These are phyloP conservation scores for Lentinula sp. DNA, from an alignment of 768 basidiomycete genomes.

Conservation along the genomic window DNA sequence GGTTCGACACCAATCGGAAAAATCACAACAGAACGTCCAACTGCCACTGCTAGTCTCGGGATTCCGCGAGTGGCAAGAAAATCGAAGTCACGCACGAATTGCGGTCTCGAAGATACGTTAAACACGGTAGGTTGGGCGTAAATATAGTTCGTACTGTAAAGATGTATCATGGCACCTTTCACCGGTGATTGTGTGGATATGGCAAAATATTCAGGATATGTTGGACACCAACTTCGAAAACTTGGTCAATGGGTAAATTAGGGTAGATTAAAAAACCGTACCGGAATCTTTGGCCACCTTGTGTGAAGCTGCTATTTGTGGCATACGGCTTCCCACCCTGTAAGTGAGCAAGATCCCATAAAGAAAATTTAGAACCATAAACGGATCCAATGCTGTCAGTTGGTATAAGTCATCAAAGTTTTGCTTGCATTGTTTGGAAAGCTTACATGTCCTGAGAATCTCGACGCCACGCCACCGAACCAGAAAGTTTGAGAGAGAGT, in stretches of 20 bases:
- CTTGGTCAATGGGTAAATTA: slow-evolving; percentile 2
- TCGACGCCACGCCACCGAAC: slow-evolving; percentile 64
- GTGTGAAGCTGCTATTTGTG: slow-evolving; percentile 57
- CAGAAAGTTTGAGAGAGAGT: slow-evolving; percentile 38
- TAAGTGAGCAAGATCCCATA: slow-evolving; percentile 73
- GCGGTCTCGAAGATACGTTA: slow-evolving; percentile 52
- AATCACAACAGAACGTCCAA: slow-evolving; percentile 52
- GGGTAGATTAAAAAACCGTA: slow-evolving; percentile 21
- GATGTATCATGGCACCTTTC: slow-evolving; percentile 62
- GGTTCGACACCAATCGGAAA: slow-evolving; percentile 62
- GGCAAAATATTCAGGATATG: slow-evolving; percentile 73
- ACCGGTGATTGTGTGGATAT: slow-evolving; percentile 55
- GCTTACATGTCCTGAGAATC: slow-evolving; percentile 70
- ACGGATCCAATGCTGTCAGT: slow-evolving; percentile 64
- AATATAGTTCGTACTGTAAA: slow-evolving; percentile 62
- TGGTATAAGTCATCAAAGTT: not conserved
- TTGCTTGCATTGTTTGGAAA: not conserved
- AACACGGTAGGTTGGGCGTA: slow-evolving; percentile 61
- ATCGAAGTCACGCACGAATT: slow-evolving; percentile 70
- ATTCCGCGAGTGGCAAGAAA: slow-evolving; percentile 58
- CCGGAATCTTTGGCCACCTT: slow-evolving; percentile 68
- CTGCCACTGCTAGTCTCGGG: slow-evolving; percentile 62
- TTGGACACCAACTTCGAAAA: slow-evolving; percentile 64
- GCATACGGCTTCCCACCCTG: slow-evolving; percentile 68
- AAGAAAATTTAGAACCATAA: slow-evolving; percentile 62